Percentiles rank a stretch among this genome's conserved stretches.
Conservation (phyloP, 352 stramenopile genomes). For the Globisporangium radiosum region DNA sequence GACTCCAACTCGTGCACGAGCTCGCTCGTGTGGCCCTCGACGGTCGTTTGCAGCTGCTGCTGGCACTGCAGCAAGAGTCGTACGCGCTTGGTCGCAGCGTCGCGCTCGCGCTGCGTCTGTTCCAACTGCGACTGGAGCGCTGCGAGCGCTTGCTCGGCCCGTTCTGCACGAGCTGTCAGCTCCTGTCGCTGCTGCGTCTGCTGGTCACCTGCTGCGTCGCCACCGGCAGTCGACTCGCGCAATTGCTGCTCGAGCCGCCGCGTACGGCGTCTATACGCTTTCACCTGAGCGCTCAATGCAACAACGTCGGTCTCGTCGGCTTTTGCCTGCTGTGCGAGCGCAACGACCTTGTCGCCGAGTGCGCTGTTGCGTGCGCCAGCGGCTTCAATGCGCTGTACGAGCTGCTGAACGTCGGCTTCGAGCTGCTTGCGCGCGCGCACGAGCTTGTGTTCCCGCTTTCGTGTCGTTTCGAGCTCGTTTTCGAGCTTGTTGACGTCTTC, state of each 20-base stretch:
- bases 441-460: slow-evolving; percentile 44
- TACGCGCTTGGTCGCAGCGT: slow-evolving; percentile 53
- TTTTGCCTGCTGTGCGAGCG: slow-evolving; percentile 49
- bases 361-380: slow-evolving; percentile 44
- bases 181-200: slow-evolving; percentile 7
- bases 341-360: slow-evolving; percentile 54
- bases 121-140: slow-evolving; percentile 17
- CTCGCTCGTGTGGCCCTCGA: slow-evolving; percentile 52
- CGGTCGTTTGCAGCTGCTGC: slow-evolving; percentile 56
- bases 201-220: slow-evolving; percentile 16
- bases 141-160: neutral
- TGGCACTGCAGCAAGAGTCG: slow-evolving; percentile 49
- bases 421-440: slow-evolving; percentile 51
- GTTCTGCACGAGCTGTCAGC: too few relatives aligned
- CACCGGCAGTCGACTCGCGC: slow-evolving; percentile 3
- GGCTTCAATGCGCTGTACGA: slow-evolving; percentile 50
- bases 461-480: slow-evolving; percentile 23
- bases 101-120: slow-evolving; percentile 37
- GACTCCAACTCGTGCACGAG: slow-evolving; percentile 68
- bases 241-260: slow-evolving; percentile 37
- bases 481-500: slow-evolving; percentile 11
- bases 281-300: slow-evolving; percentile 52
- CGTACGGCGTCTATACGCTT: slow-evolving; percentile 52
- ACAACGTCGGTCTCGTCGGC: slow-evolving; percentile 53
- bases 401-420: slow-evolving; percentile 37